These are phyloP conservation scores for Dactylellina drechsleri DNA, from an alignment of 2,329 filamentous ascomycete species.

Conservation along the genomic window DNA sequence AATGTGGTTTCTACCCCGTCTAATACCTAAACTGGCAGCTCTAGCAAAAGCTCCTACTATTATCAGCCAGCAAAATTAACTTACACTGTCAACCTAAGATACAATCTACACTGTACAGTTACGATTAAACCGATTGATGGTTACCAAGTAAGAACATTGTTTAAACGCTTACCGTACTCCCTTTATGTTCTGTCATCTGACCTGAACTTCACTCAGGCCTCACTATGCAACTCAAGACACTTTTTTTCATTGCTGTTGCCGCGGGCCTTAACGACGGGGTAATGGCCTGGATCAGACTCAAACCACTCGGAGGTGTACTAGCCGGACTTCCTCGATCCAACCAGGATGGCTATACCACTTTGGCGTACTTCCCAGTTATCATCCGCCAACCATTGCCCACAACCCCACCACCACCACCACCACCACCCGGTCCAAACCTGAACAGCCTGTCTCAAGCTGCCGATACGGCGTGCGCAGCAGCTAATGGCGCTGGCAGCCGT, in stretches of 20 bases:
- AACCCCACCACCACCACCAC: neutral
- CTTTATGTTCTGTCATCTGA: no score
- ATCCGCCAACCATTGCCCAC: conserved; percentile 27
- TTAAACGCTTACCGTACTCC: no score
- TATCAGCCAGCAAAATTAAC: no score
- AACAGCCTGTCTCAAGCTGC: conserved; percentile 14
- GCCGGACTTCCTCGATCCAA: conserved; percentile 21
- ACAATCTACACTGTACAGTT: no score
- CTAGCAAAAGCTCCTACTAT: no score
- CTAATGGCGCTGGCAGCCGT: conserved; percentile 10
- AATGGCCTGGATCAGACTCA: conserved; percentile 32
- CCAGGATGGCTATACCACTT: conserved; percentile 38
- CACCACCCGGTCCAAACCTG: conserved; percentile 13
- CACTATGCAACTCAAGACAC: conserved; percentile 28
- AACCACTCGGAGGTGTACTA: conserved; percentile 24
- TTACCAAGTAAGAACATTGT: no score
- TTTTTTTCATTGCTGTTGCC: conserved; percentile 21
- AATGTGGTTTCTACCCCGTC: no score
- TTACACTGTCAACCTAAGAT: no score
- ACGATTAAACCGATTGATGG: no score
- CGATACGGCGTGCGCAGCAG: conserved; percentile 13
- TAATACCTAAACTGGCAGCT: no score
- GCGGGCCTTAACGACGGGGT: conserved; percentile 22
- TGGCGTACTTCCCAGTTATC: conserved; percentile 38
- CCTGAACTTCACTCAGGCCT: no score